Evolutionary conservation across 2,329 filamentous ascomycete genomes (phyloP), one percentile per base, ranked within the genome.

Genomic region (Aspergillus piperis): DNA sequence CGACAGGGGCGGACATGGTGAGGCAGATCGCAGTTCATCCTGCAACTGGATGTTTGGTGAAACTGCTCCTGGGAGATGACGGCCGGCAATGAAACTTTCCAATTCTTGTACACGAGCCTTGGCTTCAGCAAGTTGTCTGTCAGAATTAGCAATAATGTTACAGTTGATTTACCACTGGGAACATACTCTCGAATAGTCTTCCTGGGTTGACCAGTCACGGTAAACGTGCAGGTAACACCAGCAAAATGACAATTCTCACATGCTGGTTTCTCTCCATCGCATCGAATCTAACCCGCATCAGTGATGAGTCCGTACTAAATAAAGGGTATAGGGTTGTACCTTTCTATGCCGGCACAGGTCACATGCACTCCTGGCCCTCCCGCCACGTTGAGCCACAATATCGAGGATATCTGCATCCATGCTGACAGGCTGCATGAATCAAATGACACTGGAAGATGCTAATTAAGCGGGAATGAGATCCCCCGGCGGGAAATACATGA

Each of bases 221-320:
- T 67, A 23, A 71, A 71, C 6, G 59, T 60, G 58, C 70, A 71
- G 8, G 62, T 53, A 0, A 68, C 44, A 0, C 62, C 62, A 8
- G 66, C 69, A 30, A 69, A 50, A 48, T 59, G 60, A 42, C 70
- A 71, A 17, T 62, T 70, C 27, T 71, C 70, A 25, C 70, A 71
- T 15, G 69, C 66, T 10, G 70, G 70, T 21, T 66, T 63, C 6
- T 54, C 64, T 47, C 63, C 60, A 55, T 71, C 67, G 42, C 70
- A 71, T 44, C 69, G 69, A 23, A 71, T 70, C 70, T 71, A 53
- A 13, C 10, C 10, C 15, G 10, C 19, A 13, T 41, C 36, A 23
- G 23, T 11, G 15, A 25, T 41, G 39, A 13, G 4, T 5, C 2
- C 15, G 15, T 30, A 15, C 11, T 23, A 19, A 25, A 52, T 39